Evolutionary conservation across 345 rosid species (phyloP), one percentile per base, ranked within the genome.

Genomic region (Brassica nigra): DNA sequence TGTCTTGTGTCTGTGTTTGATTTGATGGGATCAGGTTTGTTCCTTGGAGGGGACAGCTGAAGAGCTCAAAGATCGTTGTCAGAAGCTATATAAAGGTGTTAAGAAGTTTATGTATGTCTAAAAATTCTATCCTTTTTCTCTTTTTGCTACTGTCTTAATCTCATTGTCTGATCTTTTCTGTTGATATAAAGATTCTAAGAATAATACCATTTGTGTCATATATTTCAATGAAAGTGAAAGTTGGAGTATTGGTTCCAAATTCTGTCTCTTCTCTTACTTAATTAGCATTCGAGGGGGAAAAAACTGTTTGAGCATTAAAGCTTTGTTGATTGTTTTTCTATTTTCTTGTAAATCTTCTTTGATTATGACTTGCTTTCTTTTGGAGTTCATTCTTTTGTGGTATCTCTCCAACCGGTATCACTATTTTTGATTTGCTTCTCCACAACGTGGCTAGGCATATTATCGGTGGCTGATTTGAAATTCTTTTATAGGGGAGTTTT

Each of bases 1-100:
- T 77, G 75, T 66, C 54, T 61, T 79, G 65, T 36, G 66, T 3
- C 16, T 79, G n/a, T 15, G 27, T 62, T 18, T 58, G 4, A 37
- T 73, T 44, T 52, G 49, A 73, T 49, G 63, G 47, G 18, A 11
- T 71, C 86, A 93, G 97, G 74, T 93, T 78, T 85, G 57, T 83
- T 83, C 88, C 70, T 80, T 90, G 67, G 97, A 91, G 68, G 82
- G 88, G 52, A 79, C 86, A 55, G 85, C 95, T 81, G 93, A 89
- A 12, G 93, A 90, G 81, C 77, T 93, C 75, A 88, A 77, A 84
- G 91, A 87, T 71, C 97, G 95, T 67, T 91, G 97, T 82, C 98
- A 88, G 81, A 86, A 55, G 47, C 86, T 93, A 58, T 83, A 81
- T 80, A 90, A 86, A 81, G 98, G 97, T 61, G 86, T 86, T 42